A percentile compares a stretch with the other conserved stretches of the same genome.
Evolutionary conservation across 2,329 filamentous ascomycete genomes (phyloP).

Genomic region (Aspergillus clavatus): DNA sequence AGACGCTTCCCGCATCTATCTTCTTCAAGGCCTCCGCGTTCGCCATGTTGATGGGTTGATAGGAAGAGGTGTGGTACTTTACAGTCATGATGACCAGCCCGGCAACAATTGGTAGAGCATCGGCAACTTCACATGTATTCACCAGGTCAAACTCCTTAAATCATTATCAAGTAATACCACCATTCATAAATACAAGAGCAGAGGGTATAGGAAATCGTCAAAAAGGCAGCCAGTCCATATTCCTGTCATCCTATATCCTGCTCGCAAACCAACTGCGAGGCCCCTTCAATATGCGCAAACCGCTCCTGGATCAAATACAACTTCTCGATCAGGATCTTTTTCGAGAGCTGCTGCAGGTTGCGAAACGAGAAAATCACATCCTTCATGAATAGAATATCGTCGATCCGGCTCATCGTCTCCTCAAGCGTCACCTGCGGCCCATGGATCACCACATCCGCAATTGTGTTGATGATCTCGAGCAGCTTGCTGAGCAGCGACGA

Average conservation of each 20-base stretch:
- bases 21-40: no score
- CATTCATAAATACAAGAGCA: neutral
- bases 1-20: no score
- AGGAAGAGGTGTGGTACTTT: no score
- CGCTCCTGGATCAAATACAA: slow-evolving; percentile 29
- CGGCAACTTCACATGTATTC: no score
- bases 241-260: neutral
- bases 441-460: slow-evolving; percentile 54
- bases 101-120: no score
- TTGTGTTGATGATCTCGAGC: slow-evolving; percentile 57
- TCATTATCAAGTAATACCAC: no score
- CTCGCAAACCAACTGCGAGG: slow-evolving; percentile 19
- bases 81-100: no score
- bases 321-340: slow-evolving; percentile 42
- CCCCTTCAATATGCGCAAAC: slow-evolving; percentile 16
- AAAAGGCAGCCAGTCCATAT: neutral
- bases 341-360: slow-evolving; percentile 44
- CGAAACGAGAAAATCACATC: slow-evolving; percentile 49
- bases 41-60: neutral
- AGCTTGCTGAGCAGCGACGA: slow-evolving; percentile 55
- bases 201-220: neutral
- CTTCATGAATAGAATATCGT: slow-evolving; percentile 52
- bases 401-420: slow-evolving; percentile 46
- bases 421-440: slow-evolving; percentile 45
- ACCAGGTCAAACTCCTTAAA: no score